These are phyloP conservation scores for Chenopodium album DNA, from an alignment of 148 eudicot genomes.

Conservation along the genomic window DNA sequence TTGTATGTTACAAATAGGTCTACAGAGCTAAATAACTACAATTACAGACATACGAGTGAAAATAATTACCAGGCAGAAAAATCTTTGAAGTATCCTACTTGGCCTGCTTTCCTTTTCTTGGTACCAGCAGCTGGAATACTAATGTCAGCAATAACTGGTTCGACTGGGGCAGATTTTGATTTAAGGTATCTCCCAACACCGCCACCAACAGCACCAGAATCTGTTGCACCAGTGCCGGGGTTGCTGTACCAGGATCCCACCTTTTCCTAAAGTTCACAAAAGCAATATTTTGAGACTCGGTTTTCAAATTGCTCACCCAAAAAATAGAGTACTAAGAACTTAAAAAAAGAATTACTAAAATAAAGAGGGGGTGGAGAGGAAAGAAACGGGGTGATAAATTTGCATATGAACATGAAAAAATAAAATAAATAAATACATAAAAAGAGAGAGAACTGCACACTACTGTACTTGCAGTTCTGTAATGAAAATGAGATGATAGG, in stretches of 20 bases:
- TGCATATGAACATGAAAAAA: background rate
- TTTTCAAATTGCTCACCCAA: background rate
- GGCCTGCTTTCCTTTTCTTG: conserved; percentile 71
- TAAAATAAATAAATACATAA: no score
- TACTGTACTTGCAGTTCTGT: background rate
- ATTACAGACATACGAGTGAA: background rate
- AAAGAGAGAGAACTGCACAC: background rate
- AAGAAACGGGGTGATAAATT: background rate
- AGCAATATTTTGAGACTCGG: background rate
- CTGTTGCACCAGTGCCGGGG: conserved; percentile 62
- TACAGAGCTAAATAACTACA: background rate
- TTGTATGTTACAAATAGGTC: conserved; percentile 11
- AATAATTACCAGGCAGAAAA: conserved; percentile 76
- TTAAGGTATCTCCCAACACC: conserved; percentile 89
- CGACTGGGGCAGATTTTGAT: conserved; percentile 42
- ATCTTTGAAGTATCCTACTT: conserved; percentile 46
- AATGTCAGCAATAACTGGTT: conserved; percentile 37
- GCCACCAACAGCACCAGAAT: conserved; percentile 40
- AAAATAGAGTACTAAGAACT: background rate
- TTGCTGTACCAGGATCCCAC: conserved; percentile 97
- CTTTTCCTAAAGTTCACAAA: conserved; percentile 57
- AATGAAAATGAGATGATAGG: background rate
- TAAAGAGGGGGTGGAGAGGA: background rate
- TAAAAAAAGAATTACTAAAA: background rate
- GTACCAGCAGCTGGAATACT: conserved; percentile 30